Conservation (phyloP, 139 green algal species). For the Raphidocelis subcapitata region DNA sequence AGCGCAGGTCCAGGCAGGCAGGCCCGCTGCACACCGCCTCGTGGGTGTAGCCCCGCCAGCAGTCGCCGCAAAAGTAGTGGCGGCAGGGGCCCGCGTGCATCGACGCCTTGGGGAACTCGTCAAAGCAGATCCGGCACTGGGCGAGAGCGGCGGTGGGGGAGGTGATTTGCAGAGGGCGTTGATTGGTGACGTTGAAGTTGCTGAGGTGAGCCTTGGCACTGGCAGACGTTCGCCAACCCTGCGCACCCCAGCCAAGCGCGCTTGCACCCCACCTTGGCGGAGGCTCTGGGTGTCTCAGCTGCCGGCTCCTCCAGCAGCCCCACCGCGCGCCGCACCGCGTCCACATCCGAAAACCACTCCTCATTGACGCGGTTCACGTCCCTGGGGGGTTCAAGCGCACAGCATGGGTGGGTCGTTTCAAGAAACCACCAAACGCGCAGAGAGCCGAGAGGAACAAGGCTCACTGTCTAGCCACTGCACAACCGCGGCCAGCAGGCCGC, state of each 20-base stretch:
- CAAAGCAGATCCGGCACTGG: conserved; percentile 92
- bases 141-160: neutral
- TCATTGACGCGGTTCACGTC: conserved; percentile 80
- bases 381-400: conserved; percentile 38
- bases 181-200: no score
- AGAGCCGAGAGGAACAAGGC: neutral
- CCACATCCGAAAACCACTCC: conserved; percentile 88
- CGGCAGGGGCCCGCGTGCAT: conserved; percentile 68
- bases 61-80: conserved; percentile 85
- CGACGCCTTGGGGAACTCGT: conserved; percentile 46
- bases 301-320: conserved; percentile 61
- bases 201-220: no score
- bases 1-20: conserved; percentile 54
- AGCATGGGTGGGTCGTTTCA: no score
- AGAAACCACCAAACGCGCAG: neutral
- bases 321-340: conserved; percentile 61
- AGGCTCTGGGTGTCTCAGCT: conserved; percentile 1
- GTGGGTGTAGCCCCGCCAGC: conserved; percentile 82
- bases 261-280: conserved; percentile 15
- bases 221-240: no score
- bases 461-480: neutral
- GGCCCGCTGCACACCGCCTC: conserved; percentile 49
- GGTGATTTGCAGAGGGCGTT: no score
- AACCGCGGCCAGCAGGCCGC: neutral
- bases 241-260: no score